Conservation (phyloP, 345 rosid genomes). For the Cochlearia excelsa region DNA sequence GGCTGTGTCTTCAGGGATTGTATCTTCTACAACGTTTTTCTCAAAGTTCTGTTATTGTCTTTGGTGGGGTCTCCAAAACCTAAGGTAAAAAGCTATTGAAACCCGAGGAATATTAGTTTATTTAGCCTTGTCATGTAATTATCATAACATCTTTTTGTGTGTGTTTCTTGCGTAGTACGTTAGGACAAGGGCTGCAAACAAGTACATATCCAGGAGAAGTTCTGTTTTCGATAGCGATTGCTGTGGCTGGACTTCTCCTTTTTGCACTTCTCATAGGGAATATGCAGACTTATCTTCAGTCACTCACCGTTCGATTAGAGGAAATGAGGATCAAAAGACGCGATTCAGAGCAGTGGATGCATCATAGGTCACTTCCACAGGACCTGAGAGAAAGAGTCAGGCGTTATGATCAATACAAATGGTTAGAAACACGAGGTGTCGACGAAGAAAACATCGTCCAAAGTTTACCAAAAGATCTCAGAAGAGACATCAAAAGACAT, state of each 20-base stretch:
- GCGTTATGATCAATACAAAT: slow-evolving; percentile 50
- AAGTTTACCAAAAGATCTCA: slow-evolving; percentile 79
- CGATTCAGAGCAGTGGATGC: slow-evolving; percentile 65
- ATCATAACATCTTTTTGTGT: not conserved
- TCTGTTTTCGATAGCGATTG: slow-evolving; percentile 70
- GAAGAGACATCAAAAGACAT: slow-evolving; percentile 85
- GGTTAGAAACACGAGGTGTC: slow-evolving; percentile 49
- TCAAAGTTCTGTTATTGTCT: slow-evolving; percentile 73
- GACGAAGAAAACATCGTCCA: slow-evolving; percentile 52
- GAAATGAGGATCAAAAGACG: slow-evolving; percentile 89
- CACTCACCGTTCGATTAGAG: slow-evolving; percentile 75
- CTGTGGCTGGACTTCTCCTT: slow-evolving; percentile 69
- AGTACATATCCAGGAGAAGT: slow-evolving; percentile 71
- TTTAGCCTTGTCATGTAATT: not conserved
- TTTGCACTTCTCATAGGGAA: slow-evolving; percentile 79
- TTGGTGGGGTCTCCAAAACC: slow-evolving; percentile 94
- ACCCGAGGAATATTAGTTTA: not conserved
- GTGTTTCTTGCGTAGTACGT: slow-evolving; percentile 47
- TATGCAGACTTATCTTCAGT: slow-evolving; percentile 88
- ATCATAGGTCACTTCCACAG: slow-evolving; percentile 76
- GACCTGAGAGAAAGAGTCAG: slow-evolving; percentile 45
- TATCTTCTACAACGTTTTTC: slow-evolving; percentile 46
- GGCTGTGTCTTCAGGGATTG: slow-evolving; percentile 60
- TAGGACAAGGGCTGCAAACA: slow-evolving; percentile 89
- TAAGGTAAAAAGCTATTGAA: slow-evolving; percentile 50